Evolutionary conservation across 1,139 yeast species (phyloP), one percentile per base, ranked within the genome.

Genomic region (Hanseniaspora sp.): DNA sequence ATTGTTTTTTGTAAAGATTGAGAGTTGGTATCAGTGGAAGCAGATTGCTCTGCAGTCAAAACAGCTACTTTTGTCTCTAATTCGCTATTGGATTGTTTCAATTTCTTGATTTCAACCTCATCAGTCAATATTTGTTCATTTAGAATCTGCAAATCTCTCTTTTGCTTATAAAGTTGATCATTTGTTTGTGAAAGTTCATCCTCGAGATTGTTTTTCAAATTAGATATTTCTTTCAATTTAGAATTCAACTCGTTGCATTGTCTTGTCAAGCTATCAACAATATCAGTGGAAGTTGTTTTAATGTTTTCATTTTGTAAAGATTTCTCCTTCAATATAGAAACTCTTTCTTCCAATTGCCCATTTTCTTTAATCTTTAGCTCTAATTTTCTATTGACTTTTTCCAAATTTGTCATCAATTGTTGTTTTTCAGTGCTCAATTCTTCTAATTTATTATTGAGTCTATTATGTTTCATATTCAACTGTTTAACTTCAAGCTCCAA

Each of bases 221-320:
- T 72, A 37, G 74, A 74, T 4, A 81, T 72, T 61, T 90, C 97
- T 58, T 78, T 78, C 37, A 82, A 69, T 55, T 83, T 79, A 76
- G 83, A 77, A 7, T 74, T 67, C 52, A 87, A 68, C 63, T 90
- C 97, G 48, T 88, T 95, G 56, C 82, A 78, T 65, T 88, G 95
- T 59, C 81, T 82, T 60, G 78, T 81, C 56, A 80, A 69, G 0
- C 78, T 63, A 57, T 80, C 86, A 15, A 78, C 73, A 57, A 82
- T 82, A 38, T 78, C 79, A 30, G 71, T 73, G 0, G 85, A 75
- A 42, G 68, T 49, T 9, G 74, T 64, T 58, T 76, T 79, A 29
- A 77, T 70, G 54, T 73, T 74, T 49, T 74, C 68, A 30, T 77
- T 63, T 3, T 74, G 69, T 31, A 77, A 80, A 57, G 73, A 74